Evolutionary conservation across 1,139 yeast genomes (phyloP).

Genomic region (Suhomyces panamericanus): DNA sequence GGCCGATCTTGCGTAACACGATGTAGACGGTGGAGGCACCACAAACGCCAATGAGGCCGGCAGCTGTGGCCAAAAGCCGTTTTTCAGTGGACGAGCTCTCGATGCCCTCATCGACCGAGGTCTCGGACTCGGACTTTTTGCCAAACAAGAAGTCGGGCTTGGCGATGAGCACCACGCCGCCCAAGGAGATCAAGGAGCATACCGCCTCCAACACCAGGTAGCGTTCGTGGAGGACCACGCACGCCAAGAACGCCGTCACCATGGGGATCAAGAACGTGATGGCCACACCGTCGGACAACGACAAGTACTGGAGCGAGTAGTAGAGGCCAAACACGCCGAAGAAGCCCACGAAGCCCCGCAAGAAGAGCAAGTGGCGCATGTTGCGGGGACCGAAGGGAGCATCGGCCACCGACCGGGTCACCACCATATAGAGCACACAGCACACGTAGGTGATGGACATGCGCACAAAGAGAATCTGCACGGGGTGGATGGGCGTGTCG

Average conservation of each 20-base stretch:
- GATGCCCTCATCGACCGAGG: slow-evolving; percentile 30
- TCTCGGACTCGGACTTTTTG: slow-evolving; percentile 30
- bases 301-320: slow-evolving; percentile 69
- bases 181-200: slow-evolving; percentile 67
- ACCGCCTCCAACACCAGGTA: slow-evolving; percentile 65
- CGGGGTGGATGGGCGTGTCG: slow-evolving; percentile 63
- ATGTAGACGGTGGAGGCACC: slow-evolving; percentile 76
- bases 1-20: slow-evolving; percentile 71
- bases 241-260: slow-evolving; percentile 74
- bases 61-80: slow-evolving; percentile 56
- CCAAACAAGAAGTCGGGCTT: slow-evolving; percentile 78
- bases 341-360: slow-evolving; percentile 78
- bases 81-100: slow-evolving; percentile 44
- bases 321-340: slow-evolving; percentile 77
- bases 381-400: slow-evolving; percentile 73
- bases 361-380: slow-evolving; percentile 51
- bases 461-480: slow-evolving; percentile 73
- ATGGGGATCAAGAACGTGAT: slow-evolving; percentile 79
- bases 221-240: slow-evolving; percentile 63
- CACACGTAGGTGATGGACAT: slow-evolving; percentile 70
- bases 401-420: slow-evolving; percentile 51
- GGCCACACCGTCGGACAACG: slow-evolving; percentile 74
- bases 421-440: slow-evolving; percentile 54
- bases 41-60: slow-evolving; percentile 67
- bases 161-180: slow-evolving; percentile 80